Base-by-base conservation (phyloP, 148 eudicot genomes). In the Cornus suecica region DNA sequence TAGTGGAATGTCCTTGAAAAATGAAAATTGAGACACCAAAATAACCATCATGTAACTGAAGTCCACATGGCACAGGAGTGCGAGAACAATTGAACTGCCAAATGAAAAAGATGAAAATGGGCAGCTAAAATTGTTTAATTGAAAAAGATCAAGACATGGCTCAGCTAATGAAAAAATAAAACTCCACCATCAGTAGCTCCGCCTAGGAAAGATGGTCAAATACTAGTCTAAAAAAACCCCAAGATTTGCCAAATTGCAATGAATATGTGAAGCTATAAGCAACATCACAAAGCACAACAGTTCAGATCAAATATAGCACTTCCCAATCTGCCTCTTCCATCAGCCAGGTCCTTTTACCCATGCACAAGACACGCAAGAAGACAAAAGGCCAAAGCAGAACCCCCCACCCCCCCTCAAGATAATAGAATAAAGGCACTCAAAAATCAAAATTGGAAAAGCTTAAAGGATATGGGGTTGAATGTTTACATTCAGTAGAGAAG, bases 401-500 rank as follows among this genome's bases (percentile, higher is more conserved):
- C 24, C 10, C 24, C 41, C 14, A 52, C 2, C 45, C 45, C 45
- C 45, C 9, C 45, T 41, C 54, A 11, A 48, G 20, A 11, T 48
- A 48, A 13, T 48, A 1, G 18, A 48, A 48, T 48, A 13, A 48
- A 48, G 54, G 15, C 13, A 48, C 54, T 48, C 20, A 16, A 48
- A 48, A 48, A 2, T 48, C 18, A 11, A 16, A 11, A 14, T 48
- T 48, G 25, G 24, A 22, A 58, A 58, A 58, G 25, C 25, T 58
- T 20, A 65, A 48, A 10, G 18, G n/a, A 79, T 65, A 63, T 37
- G 60, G 72, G 48, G 54, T 27, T 56, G 60, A 70, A 78, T 16
- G 86, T 90, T 92, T 85, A 95, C 99, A 95, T 85, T 95, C 99
- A 61, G 99, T 95, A 24, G 99, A 95, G 85, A 95, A 95, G 87